phyloP scores from a whole-genome alignment of 805 yeast genomes.

The Candida morakotiae region DNA sequence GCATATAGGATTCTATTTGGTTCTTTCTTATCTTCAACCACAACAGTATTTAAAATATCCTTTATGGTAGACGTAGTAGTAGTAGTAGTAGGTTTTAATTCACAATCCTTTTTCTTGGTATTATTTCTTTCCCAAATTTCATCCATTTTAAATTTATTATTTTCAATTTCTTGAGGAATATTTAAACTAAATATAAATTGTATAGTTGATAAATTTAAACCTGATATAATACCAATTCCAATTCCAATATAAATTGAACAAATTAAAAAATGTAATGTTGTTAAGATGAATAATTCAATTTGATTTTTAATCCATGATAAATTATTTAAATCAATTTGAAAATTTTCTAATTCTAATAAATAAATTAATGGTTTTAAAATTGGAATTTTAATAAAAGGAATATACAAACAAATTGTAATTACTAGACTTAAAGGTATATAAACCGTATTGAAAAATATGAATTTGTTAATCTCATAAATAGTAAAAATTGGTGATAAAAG shows the following conservation, averaged over 20 bases:
- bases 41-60: constrained; percentile 5
- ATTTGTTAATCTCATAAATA: constrained; percentile 3
- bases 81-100: too few species aligned
- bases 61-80: neutral
- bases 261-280: constrained; percentile 10
- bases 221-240: constrained; percentile 8
- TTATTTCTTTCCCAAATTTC: constrained; percentile 1
- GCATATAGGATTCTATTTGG: neutral
- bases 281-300: constrained; percentile 7
- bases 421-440: constrained; percentile 5
- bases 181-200: constrained; percentile 6
- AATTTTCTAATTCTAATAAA: constrained; percentile 10
- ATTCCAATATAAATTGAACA: constrained; percentile 11
- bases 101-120: neutral
- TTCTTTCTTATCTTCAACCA: too few species aligned
- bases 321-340: constrained; percentile 1
- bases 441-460: constrained; percentile 6
- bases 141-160: neutral
- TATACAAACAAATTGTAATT: constrained; percentile 8
- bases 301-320: constrained; percentile 9
- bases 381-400: constrained; percentile 12
- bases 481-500: constrained; percentile 4
- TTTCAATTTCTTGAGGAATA: neutral
- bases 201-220: constrained; percentile 9
- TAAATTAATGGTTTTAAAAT: constrained; percentile 9